Percentiles rank a stretch among this genome's conserved stretches.
phyloP scores from a whole-genome alignment of 2,329 filamentous ascomycete genomes.

The Hymenoscyphus salicellus region DNA sequence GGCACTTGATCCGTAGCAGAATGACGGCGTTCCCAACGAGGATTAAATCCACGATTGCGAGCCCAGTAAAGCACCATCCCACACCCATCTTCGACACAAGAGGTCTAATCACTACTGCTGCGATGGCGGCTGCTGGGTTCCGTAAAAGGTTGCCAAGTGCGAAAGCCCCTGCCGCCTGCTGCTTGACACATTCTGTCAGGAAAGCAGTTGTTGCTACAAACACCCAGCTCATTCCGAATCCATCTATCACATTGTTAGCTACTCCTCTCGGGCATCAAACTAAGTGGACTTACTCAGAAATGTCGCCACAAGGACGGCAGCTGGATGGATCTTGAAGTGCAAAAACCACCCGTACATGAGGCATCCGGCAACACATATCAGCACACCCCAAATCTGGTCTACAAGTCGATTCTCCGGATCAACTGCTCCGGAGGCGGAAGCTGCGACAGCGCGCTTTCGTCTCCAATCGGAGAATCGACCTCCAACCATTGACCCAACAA shows the following conservation, averaged over 20 bases:
- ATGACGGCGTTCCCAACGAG: slow-evolving; percentile 9
- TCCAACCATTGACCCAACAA: slow-evolving; percentile 5
- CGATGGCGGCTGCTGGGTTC: slow-evolving; percentile 8
- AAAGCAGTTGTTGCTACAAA: slow-evolving; percentile 10
- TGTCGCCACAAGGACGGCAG: slow-evolving; percentile 8
- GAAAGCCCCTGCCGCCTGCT: slow-evolving; percentile 8
- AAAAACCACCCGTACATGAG: slow-evolving; percentile 11
- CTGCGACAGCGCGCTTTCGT: slow-evolving; percentile 4
- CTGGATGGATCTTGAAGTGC: slow-evolving; percentile 8
- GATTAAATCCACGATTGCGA: slow-evolving; percentile 7
- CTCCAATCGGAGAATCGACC: slow-evolving; percentile 9
- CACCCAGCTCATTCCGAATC: slow-evolving; percentile 10
- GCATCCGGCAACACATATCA: slow-evolving; percentile 6
- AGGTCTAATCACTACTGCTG: background rate
- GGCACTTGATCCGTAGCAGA: slow-evolving; percentile 7
- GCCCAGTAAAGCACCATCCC: slow-evolving; percentile 10
- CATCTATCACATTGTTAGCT: slow-evolving; percentile 4
- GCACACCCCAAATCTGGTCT: slow-evolving; percentile 10
- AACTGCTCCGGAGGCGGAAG: slow-evolving; percentile 2
- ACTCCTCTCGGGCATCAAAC: background rate
- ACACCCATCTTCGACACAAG: slow-evolving; percentile 9
- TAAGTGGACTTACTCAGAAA: slow-evolving; percentile 6
- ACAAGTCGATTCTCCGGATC: slow-evolving; percentile 8
- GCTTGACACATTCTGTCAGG: slow-evolving; percentile 10
- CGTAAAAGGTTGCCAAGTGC: slow-evolving; percentile 9